phyloP scores from a whole-genome alignment of 139 green algal species.

The Dunaliella primolecta region DNA sequence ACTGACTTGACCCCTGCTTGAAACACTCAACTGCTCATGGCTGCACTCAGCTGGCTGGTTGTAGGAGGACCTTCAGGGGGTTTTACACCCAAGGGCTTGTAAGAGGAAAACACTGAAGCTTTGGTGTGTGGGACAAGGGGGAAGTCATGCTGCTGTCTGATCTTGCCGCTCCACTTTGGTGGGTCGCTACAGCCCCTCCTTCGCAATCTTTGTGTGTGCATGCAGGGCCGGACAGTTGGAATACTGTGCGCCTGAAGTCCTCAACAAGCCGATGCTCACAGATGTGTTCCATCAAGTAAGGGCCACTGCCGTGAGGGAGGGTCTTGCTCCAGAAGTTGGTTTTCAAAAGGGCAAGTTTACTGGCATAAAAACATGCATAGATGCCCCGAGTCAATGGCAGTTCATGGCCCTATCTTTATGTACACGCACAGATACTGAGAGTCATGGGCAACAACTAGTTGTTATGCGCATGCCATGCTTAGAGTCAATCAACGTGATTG shows the following conservation, averaged over 20 bases:
- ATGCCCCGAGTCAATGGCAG: not conserved
- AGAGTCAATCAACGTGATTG: too few species aligned
- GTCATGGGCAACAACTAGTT: not conserved
- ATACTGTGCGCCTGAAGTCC: conserved; percentile 33
- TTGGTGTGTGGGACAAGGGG: too few species aligned
- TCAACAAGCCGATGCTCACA: conserved; percentile 50
- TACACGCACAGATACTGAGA: not conserved
- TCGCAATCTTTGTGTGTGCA: too few species aligned
- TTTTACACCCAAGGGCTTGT: too few species aligned
- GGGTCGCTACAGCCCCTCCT: too few species aligned
- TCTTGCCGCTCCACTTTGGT: too few species aligned
- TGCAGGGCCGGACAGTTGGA: conserved; percentile 22
- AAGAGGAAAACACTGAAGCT: too few species aligned
- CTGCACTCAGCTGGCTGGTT: too few species aligned
- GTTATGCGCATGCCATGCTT: not conserved
- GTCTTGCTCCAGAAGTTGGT: not conserved
- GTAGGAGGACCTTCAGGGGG: too few species aligned
- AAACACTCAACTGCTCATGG: too few species aligned
- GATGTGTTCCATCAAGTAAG: conserved; percentile 63
- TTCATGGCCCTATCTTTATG: not conserved
- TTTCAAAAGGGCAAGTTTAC: not conserved
- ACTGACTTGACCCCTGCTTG: too few species aligned
- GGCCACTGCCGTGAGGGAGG: not conserved
- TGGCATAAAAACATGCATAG: not conserved
- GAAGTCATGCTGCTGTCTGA: too few species aligned